Evolutionary conservation across 2,329 filamentous ascomycete genomes (phyloP), one percentile per base, ranked within the genome.

Genomic region (Sporothrix euskadiensis): DNA sequence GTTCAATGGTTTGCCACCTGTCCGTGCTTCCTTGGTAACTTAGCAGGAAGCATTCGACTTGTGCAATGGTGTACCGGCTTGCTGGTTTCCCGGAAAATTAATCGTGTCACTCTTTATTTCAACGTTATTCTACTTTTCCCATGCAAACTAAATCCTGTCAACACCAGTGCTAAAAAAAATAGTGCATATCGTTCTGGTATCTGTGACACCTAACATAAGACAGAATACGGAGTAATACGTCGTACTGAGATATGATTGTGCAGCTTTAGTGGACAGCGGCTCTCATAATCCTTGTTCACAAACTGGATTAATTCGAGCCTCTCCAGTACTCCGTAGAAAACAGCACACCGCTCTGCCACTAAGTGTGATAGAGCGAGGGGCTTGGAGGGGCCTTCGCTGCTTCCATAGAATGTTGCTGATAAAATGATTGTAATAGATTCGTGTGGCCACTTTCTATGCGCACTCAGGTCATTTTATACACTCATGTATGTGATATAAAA

Each of bases 401-500:
- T 22, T 63, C 30, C n/a, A 61, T n/a, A 26, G 26, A 65, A 44
- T 30, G 39, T 44, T n/a, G 39, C 9, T 19, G 19, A 44, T 57
- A n/a, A 44, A 65, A 41, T 4, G 9, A 2, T 26, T 26, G 41
- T 49, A 32, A 69, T 54, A 32, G n/a, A 47, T 22, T 14, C 44
- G 47, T 54, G 9, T 7, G 14, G 3, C 22, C 39, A 44, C 56
- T 56, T 39, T 44, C 16, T 47, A 14, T 26, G 52, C 52, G 22
- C 52, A 54, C n/a, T 8, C 6, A 3, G 8, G 44, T 49, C 14
- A 49, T 19, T 44, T 41, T 44, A 26, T 22, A 16, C 59, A 44
- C 59, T 65, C 35, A 39, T 69, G 66, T 69, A 54, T 54, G 66
- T 69, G 47, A 52, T 47, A 54, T 69, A 30, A 30, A 26, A 26